Base-by-base conservation (phyloP, 1,139 yeast genomes). In the Yamadazyma atmosphaerica region DNA sequence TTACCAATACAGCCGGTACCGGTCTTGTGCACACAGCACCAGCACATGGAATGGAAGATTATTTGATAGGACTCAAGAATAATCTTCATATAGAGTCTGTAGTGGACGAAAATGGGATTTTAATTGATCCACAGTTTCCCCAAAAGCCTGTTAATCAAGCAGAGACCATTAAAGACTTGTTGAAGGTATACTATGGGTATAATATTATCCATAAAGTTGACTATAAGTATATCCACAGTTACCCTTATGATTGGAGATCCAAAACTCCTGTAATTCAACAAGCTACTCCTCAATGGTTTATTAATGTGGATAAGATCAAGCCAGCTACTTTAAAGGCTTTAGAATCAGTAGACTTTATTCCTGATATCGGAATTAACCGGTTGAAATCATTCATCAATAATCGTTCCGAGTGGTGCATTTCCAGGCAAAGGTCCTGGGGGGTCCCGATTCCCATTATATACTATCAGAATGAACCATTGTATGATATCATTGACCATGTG, bases 351-450 rank as follows among this genome's bases (percentile, higher is more conserved):
- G 58, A 72, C 8, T 92, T 92, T 52, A 65, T 72, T 38, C 98
- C 98, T 0, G 77, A 74, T 34, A 63, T 77, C 4, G 98, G 98
- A 1, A 65, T 67, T 31, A 83, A 77, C 39, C 70, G 98, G 46
- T 72, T 92, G 29, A 56, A 72, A 2, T 79, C 95, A 25, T 92
- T 90, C 55, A 77, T 90, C 22, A 70, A 68, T 14, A 81, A 83
- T 39, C 78, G 99, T 61, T 80, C 81, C 44, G 98, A 92, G 57
- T 92, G 99, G 99, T 92, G 99, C 62, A 89, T 92, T 35, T 90
- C 98, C 0, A 75, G 99, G 51, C 99, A 92, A 60, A 77, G 99
- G 49, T 75, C 80, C n/a, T 92, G 99, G 99, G 99, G 99, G 34
- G 98, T 92, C 28, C 98, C 98, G 1, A 85, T 92, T 32, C 98